Percentiles rank a stretch among this genome's conserved stretches.
These are phyloP conservation scores for Orbilia oligospora DNA, from an alignment of 2,329 filamentous ascomycete genomes.

Conservation along the genomic window DNA sequence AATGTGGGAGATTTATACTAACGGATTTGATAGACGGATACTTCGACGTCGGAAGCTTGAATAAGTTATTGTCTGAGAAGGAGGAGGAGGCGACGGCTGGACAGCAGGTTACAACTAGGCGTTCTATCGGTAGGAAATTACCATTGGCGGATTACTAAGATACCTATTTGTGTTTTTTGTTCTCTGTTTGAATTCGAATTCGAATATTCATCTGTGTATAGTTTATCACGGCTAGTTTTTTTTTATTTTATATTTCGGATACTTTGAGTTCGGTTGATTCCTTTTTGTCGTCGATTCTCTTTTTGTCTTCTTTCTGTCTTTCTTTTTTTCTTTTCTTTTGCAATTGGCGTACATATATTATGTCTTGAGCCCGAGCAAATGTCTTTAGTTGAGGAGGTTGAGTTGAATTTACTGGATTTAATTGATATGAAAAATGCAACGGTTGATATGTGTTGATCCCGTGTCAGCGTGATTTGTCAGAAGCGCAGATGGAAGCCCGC, in stretches of 20 bases:
- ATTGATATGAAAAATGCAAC: constrained; percentile 12
- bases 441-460: constrained; percentile 13
- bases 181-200: constrained; percentile 3
- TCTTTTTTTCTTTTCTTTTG: too few relatives aligned
- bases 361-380: neutral
- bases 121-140: constrained; percentile 63
- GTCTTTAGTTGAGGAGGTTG: constrained; percentile 2
- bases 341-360: constrained; percentile 1
- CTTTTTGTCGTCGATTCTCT: neutral
- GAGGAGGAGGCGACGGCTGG: constrained; percentile 59
- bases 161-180: constrained; percentile 15
- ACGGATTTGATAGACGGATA: constrained; percentile 62
- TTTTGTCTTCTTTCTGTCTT: neutral
- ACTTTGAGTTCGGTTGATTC: constrained; percentile 5
- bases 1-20: constrained; percentile 2
- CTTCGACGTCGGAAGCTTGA: constrained; percentile 64
- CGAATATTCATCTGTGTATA: too few relatives aligned
- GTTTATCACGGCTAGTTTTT: constrained; percentile 1
- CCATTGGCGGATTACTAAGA: constrained; percentile 63
- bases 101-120: constrained; percentile 50
- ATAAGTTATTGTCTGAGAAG: constrained; percentile 63
- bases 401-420: too few relatives aligned
- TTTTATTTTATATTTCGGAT: neutral
- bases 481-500: constrained; percentile 47
- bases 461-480: constrained; percentile 49